These are phyloP conservation scores for Meira miltonrushii DNA, from an alignment of 1,284 basidiomycete species.

Conservation along the genomic window DNA sequence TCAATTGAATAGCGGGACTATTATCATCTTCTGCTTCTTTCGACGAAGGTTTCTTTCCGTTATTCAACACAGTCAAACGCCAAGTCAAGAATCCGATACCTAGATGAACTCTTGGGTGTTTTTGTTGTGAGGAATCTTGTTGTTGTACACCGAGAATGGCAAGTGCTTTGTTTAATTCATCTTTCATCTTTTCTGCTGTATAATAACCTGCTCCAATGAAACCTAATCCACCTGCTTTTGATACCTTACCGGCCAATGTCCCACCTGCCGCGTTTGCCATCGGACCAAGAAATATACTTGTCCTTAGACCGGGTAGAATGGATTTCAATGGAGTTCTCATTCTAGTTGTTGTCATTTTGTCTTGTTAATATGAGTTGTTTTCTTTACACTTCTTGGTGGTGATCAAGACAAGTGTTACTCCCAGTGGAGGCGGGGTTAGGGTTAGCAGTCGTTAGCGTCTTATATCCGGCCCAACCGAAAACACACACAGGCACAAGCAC, in stretches of 20 bases:
- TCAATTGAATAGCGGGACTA: conserved; percentile 18
- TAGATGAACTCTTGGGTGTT: conserved; percentile 21
- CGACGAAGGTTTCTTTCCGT: conserved; percentile 17
- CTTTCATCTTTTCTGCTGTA: conserved; percentile 18
- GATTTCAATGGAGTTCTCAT: not conserved
- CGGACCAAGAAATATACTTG: conserved; percentile 20
- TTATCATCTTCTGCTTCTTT: not conserved
- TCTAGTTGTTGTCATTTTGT: not conserved
- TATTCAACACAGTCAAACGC: conserved; percentile 30
- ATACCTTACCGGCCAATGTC: conserved; percentile 36
- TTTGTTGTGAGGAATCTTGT: not conserved
- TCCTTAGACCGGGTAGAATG: conserved; percentile 1
- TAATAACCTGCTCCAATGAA: conserved; percentile 49
- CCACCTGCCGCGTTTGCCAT: conserved; percentile 47
- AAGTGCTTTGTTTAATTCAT: conserved; percentile 26
- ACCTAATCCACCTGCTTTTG: conserved; percentile 43
- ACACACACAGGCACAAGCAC: too few species aligned
- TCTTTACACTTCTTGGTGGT: too few species aligned
- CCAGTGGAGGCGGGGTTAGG: too few species aligned
- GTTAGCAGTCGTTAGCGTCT: too few species aligned
- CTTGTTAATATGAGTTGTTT: too few species aligned
- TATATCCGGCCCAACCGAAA: too few species aligned
- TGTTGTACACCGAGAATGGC: conserved; percentile 14
- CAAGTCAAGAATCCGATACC: conserved; percentile 47
- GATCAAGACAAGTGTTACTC: too few species aligned